A percentile compares a stretch with the other conserved stretches of the same genome.
phyloP scores from a whole-genome alignment of 371 early-diverging fungal species.

The Mucor piriformis region DNA sequence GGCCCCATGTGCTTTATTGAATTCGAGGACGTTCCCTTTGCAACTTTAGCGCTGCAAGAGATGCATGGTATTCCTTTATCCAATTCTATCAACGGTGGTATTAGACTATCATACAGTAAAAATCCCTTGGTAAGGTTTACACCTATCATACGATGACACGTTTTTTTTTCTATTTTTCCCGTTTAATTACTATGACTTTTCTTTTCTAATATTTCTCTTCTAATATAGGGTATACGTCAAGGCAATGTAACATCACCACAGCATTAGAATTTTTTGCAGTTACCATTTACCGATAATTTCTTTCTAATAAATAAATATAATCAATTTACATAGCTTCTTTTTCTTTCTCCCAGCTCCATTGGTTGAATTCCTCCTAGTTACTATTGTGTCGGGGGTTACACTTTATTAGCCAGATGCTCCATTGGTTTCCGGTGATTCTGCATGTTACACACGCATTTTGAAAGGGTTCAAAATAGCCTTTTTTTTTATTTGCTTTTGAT shows the following conservation, averaged over 20 bases:
- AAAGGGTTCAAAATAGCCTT: conserved; percentile 11
- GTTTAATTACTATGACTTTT: background rate
- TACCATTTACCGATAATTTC: background rate
- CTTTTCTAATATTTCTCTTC: background rate
- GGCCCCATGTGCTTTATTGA: conserved; percentile 95
- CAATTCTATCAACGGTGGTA: conserved; percentile 89
- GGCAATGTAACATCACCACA: background rate
- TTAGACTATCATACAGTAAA: conserved; percentile 91
- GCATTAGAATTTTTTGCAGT: background rate
- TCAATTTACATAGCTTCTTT: background rate
- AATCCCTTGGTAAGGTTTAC: conserved; percentile 74
- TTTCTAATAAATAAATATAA: background rate
- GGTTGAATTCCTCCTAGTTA: conserved; percentile 6
- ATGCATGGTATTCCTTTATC: conserved; percentile 78
- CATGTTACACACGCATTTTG: conserved; percentile 16
- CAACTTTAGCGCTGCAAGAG: conserved; percentile 82
- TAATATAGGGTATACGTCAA: conserved; percentile 17
- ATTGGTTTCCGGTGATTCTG: conserved; percentile 6
- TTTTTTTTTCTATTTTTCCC: conserved; percentile 6
- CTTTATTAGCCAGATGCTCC: conserved; percentile 1
- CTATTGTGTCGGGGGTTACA: conserved; percentile 5
- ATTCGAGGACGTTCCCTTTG: conserved; percentile 87
- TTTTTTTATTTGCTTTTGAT: background rate
- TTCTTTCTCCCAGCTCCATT: conserved; percentile 1
- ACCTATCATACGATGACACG: conserved; percentile 16